Conservation (phyloP, 495 filamentous ascomycete genomes). For the Trichoderma asperelloides region DNA sequence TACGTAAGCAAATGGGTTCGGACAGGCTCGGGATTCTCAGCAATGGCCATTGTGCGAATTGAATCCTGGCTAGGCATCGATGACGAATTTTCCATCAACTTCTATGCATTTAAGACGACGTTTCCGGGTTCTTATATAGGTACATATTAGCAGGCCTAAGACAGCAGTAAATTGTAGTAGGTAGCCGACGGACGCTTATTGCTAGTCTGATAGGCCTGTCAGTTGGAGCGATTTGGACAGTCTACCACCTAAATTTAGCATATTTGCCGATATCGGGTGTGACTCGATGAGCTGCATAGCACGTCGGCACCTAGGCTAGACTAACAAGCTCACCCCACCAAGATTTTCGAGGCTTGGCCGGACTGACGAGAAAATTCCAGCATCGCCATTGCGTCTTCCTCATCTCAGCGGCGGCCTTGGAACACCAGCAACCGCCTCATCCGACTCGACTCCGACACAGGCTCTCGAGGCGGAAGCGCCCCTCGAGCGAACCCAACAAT, state of each 20-base stretch:
- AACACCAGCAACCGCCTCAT: neutral
- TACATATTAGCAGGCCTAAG: too few relatives aligned
- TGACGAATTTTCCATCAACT: too few relatives aligned
- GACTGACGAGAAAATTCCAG: neutral
- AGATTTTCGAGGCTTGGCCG: neutral
- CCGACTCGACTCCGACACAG: neutral
- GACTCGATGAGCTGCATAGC: neutral
- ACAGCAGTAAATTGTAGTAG: too few relatives aligned
- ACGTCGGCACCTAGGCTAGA: too few relatives aligned
- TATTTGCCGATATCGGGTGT: conserved; percentile 5
- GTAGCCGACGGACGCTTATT: neutral
- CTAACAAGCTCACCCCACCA: neutral
- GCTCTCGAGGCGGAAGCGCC: neutral
- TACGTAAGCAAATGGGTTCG: too few relatives aligned
- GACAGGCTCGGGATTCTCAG: too few relatives aligned
- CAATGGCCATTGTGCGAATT: too few relatives aligned
- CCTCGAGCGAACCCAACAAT: neutral
- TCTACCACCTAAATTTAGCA: neutral
- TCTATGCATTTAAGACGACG: too few relatives aligned
- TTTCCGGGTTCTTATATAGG: too few relatives aligned
- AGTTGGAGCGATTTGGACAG: neutral
- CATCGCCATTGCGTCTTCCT: neutral
- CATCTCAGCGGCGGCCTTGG: neutral
- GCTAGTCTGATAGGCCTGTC: neutral
- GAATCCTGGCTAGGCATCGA: too few relatives aligned